A percentile compares a stretch with the other conserved stretches of the same genome.
phyloP scores from a whole-genome alignment of 768 basidiomycete species.

The Calocybe gangraenosa region DNA sequence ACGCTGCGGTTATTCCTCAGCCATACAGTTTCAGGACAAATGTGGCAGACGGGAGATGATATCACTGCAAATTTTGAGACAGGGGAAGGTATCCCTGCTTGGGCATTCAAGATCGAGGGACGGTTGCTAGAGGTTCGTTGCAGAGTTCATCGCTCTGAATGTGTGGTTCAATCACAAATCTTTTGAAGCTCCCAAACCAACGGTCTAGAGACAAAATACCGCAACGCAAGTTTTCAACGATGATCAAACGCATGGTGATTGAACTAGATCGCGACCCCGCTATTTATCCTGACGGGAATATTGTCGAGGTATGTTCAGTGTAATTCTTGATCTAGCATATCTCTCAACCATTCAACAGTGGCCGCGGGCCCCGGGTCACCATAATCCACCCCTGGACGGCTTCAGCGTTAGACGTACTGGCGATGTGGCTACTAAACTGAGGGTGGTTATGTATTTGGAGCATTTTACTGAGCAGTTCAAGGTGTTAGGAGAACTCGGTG shows the following conservation, averaged over 20 bases:
- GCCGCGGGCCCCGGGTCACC: slow-evolving; percentile 51
- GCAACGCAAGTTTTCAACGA: slow-evolving; percentile 77
- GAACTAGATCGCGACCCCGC: slow-evolving; percentile 84
- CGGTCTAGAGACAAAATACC: slow-evolving; percentile 58
- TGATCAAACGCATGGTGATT: slow-evolving; percentile 79
- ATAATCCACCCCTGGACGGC: slow-evolving; percentile 71
- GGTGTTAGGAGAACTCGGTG: slow-evolving; percentile 72
- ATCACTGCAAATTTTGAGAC: slow-evolving; percentile 62
- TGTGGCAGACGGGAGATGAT: slow-evolving; percentile 71
- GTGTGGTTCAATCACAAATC: slow-evolving; percentile 1
- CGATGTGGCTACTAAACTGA: slow-evolving; percentile 69
- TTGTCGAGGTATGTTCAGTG: slow-evolving; percentile 67
- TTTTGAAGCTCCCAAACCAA: slow-evolving; percentile 51
- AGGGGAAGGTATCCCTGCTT: slow-evolving; percentile 86
- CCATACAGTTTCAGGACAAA: slow-evolving; percentile 81
- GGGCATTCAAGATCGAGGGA: slow-evolving; percentile 86
- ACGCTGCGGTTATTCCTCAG: slow-evolving; percentile 84
- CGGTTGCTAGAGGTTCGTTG: slow-evolving; percentile 70
- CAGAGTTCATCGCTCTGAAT: background rate
- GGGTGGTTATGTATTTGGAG: slow-evolving; percentile 82
- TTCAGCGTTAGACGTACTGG: slow-evolving; percentile 83
- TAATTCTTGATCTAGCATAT: background rate
- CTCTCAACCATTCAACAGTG: slow-evolving; percentile 38
- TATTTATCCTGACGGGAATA: slow-evolving; percentile 80
- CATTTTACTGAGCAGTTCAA: slow-evolving; percentile 87